A percentile compares a stretch with the other conserved stretches of the same genome.
Evolutionary conservation across 768 basidiomycete genomes (phyloP).

Genomic region (Flagelloscypha sp.): DNA sequence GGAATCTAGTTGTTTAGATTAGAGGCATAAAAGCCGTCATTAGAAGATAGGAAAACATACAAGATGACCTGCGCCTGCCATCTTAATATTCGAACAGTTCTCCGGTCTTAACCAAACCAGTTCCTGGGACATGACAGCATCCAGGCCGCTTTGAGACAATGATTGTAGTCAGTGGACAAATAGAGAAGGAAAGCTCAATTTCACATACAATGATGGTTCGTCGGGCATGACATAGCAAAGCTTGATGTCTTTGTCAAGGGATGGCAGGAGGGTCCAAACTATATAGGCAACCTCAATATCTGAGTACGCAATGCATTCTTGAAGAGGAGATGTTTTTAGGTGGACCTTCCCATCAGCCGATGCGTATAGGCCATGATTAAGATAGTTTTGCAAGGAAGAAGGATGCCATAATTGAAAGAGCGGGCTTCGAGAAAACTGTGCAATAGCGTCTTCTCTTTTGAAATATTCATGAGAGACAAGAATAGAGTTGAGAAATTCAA

Average conservation of each 20-base stretch:
- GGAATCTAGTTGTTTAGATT: too few relatives aligned
- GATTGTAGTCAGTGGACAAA: too few relatives aligned
- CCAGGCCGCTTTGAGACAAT: too few relatives aligned
- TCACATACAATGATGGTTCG: conserved; percentile 27
- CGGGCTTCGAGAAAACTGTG: conserved; percentile 37
- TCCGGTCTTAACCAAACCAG: conserved; percentile 36
- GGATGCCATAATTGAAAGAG: conserved; percentile 74
- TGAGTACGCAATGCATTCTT: conserved; percentile 58
- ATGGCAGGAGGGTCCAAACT: too few relatives aligned
- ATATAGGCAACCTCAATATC: too few relatives aligned
- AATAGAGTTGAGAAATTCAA: background rate
- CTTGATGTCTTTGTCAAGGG: conserved; percentile 44
- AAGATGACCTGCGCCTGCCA: conserved; percentile 35
- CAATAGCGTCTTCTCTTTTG: conserved; percentile 51
- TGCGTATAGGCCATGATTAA: conserved; percentile 47
- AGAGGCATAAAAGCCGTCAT: too few relatives aligned
- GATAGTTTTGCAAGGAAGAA: conserved; percentile 47
- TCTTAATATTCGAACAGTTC: conserved; percentile 33
- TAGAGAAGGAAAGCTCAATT: conserved; percentile 13
- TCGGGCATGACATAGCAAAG: conserved; percentile 53
- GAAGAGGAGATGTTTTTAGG: conserved; percentile 60
- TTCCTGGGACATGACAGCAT: conserved; percentile 23
- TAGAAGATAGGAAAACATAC: too few relatives aligned
- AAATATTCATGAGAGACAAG: background rate
- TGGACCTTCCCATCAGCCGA: conserved; percentile 32